Evolutionary conservation across 306 rosid genomes (phyloP).

Genomic region (Pterocarpus santalinus): DNA sequence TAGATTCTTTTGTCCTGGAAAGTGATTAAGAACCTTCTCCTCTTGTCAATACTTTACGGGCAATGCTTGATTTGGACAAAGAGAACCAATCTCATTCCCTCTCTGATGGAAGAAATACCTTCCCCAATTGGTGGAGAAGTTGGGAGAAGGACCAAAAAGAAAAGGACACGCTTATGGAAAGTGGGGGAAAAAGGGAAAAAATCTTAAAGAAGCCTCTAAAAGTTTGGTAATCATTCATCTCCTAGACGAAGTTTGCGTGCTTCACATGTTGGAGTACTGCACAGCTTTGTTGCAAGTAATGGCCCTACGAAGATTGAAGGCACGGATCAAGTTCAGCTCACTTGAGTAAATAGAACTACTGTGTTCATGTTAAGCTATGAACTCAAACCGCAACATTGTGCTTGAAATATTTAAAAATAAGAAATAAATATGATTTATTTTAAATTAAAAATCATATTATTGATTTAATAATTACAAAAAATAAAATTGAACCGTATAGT

Average conservation of each 20-base stretch:
- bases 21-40: slow-evolving; percentile 37
- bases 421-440: no score
- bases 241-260: no score
- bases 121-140: slow-evolving; percentile 1
- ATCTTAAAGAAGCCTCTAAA: background rate
- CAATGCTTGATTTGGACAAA: slow-evolving; percentile 39
- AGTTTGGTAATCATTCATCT: background rate
- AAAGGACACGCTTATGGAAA: background rate
- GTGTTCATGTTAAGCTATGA: no score
- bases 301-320: background rate
- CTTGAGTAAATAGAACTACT: no score
- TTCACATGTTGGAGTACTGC: no score
- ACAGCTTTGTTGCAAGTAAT: no score
- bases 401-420: background rate
- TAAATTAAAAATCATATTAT: no score
- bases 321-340: background rate
- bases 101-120: slow-evolving; percentile 11
- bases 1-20: slow-evolving; percentile 14
- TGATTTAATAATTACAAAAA: no score
- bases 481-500: no score
- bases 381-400: no score
- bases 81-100: slow-evolving; percentile 14
- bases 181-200: background rate
- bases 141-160: background rate
- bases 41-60: slow-evolving; percentile 39